Percentiles rank a stretch among this genome's conserved stretches.
These are phyloP conservation scores for Thielaviopsis punctulata DNA, from an alignment of 2,329 filamentous ascomycete species.

Conservation along the genomic window DNA sequence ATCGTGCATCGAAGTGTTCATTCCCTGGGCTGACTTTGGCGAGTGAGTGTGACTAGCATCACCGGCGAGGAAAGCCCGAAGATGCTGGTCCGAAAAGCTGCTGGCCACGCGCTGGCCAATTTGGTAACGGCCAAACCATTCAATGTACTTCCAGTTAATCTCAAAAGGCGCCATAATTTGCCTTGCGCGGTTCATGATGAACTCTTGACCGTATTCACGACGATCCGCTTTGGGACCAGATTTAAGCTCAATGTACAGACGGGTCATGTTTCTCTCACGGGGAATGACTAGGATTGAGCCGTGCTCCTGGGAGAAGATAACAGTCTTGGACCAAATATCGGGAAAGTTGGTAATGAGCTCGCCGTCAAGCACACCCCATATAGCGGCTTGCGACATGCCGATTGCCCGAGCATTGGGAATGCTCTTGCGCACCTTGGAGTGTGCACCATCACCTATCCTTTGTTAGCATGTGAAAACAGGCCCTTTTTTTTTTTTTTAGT, in stretches of 20 bases:
- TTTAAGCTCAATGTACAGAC: slow-evolving; percentile 41
- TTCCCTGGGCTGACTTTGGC: slow-evolving; percentile 52
- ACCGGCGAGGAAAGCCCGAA: slow-evolving; percentile 49
- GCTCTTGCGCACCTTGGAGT: slow-evolving; percentile 50
- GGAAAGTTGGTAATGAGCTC: slow-evolving; percentile 56
- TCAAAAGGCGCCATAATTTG: slow-evolving; percentile 42
- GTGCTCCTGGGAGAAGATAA: slow-evolving; percentile 47
- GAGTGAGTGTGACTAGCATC: slow-evolving; percentile 59
- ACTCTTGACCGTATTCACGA: slow-evolving; percentile 37
- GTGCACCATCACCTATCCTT: slow-evolving; percentile 45
- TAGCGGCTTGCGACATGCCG: slow-evolving; percentile 33
- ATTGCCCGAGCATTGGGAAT: slow-evolving; percentile 41
- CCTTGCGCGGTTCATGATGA: slow-evolving; percentile 50
- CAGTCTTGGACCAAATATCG: slow-evolving; percentile 58
- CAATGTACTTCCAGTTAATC: slow-evolving; percentile 39
- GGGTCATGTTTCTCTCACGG: slow-evolving; percentile 54
- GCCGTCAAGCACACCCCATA: slow-evolving; percentile 58
- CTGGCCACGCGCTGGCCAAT: slow-evolving; percentile 56
- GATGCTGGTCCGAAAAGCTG: slow-evolving; percentile 45
- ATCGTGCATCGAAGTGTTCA: slow-evolving; percentile 46
- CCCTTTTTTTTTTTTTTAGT: too few relatives aligned
- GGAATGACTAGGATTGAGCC: slow-evolving; percentile 61
- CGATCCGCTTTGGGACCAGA: slow-evolving; percentile 24
- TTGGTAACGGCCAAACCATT: slow-evolving; percentile 59
- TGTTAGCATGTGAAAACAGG: background rate